phyloP scores from a whole-genome alignment of 176 grass and related monocot species.

The Leersia perrieri region DNA sequence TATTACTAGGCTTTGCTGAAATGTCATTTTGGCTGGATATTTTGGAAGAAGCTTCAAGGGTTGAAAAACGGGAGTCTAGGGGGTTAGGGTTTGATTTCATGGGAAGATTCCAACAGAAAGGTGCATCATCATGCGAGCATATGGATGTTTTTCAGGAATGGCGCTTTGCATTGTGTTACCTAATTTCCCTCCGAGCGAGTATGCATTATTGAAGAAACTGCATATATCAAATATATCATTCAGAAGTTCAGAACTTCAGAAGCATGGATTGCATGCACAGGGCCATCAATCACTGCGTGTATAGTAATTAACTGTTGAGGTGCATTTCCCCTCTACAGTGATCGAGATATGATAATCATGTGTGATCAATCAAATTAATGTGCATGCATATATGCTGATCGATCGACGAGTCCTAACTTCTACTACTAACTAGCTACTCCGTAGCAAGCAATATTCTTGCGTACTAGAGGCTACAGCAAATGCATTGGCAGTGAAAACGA shows the following conservation, averaged over 20 bases:
- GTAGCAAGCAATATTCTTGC: neutral
- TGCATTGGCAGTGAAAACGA: neutral
- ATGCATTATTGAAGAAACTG: too few species aligned
- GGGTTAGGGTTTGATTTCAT: constrained; percentile 22
- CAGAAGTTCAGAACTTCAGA: too few species aligned
- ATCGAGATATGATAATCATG: neutral
- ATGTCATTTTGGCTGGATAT: neutral
- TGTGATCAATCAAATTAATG: neutral
- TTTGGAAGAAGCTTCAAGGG: constrained; percentile 2
- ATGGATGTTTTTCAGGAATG: neutral
- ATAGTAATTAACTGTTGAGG: neutral
- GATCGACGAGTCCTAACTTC: neutral
- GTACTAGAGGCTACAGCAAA: neutral
- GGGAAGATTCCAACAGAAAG: constrained; percentile 36
- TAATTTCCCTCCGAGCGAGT: too few species aligned
- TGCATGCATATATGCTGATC: neutral
- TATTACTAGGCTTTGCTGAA: constrained; percentile 9
- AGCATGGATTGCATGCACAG: neutral
- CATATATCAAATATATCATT: too few species aligned
- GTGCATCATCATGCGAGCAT: constrained; percentile 11
- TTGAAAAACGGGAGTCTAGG: neutral
- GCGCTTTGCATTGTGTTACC: neutral
- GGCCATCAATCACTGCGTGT: neutral
- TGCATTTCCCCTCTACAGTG: neutral
- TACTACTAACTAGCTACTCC: neutral